Conservation (phyloP, 2,329 filamentous ascomycete species). For the Monilinia polystroma region DNA sequence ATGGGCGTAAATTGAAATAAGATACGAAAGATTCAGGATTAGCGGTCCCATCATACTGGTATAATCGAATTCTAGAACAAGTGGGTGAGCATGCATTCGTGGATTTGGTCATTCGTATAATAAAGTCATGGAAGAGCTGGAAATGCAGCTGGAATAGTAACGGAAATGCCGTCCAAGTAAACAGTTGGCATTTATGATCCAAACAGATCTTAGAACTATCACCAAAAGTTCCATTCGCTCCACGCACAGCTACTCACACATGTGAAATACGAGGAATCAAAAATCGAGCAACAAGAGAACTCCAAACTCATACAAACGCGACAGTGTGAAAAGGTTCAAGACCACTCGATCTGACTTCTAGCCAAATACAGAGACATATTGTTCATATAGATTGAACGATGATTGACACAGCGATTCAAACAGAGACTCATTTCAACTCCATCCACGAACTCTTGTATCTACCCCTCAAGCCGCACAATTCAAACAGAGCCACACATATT, state of each 20-base stretch:
- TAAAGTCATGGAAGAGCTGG: background rate
- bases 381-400: background rate
- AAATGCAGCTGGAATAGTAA: background rate
- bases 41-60: background rate
- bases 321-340: background rate
- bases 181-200: background rate
- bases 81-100: background rate
- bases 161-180: background rate
- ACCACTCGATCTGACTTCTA: conserved; percentile 1
- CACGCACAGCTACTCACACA: background rate
- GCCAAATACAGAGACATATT: background rate
- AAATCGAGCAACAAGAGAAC: background rate
- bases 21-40: background rate
- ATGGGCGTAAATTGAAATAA: background rate
- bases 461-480: background rate
- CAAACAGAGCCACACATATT: background rate
- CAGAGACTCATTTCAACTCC: background rate
- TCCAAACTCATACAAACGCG: background rate
- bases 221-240: background rate
- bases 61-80: background rate
- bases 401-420: background rate
- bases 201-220: too few relatives aligned
- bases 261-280: background rate
- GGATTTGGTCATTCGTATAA: background rate
- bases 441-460: background rate